Conservation (phyloP, 768 basidiomycete species). For the Russula emetica region DNA sequence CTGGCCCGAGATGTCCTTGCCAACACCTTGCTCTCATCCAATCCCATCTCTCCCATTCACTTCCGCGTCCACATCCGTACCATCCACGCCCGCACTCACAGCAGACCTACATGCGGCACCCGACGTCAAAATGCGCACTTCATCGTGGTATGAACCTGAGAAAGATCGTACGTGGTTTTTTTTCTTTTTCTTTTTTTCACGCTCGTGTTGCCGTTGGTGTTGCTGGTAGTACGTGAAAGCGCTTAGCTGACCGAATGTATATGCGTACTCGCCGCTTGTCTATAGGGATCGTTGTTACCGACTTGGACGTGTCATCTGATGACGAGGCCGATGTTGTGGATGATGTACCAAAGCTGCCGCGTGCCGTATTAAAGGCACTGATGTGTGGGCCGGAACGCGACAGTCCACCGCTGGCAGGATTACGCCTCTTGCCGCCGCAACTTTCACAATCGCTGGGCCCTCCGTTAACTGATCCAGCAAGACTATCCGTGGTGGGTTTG, state of each 20-base stretch:
- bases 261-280: not conserved
- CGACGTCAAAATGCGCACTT: conserved; percentile 25
- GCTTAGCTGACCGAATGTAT: not conserved
- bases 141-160: conserved; percentile 29
- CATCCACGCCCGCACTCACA: not conserved
- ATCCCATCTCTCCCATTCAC: not conserved
- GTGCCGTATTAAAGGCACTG: conserved; percentile 15
- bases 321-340: conserved; percentile 22
- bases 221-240: not conserved
- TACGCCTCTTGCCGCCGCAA: not conserved
- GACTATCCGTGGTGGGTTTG: not conserved
- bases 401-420: not conserved
- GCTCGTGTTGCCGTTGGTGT: not conserved
- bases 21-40: not conserved
- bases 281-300: conserved; percentile 28
- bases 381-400: conserved; percentile 5
- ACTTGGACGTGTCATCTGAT: conserved; percentile 26
- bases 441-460: not conserved
- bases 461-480: not conserved
- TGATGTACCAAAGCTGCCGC: conserved; percentile 18
- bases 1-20: not conserved
- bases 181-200: not conserved
- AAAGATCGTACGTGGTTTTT: conserved; percentile 27
- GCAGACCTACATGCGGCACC: not conserved
- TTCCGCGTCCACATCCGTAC: not conserved